These are phyloP conservation scores for Gossypium gossypioides DNA, from an alignment of 441 rosid species.

Conservation along the genomic window DNA sequence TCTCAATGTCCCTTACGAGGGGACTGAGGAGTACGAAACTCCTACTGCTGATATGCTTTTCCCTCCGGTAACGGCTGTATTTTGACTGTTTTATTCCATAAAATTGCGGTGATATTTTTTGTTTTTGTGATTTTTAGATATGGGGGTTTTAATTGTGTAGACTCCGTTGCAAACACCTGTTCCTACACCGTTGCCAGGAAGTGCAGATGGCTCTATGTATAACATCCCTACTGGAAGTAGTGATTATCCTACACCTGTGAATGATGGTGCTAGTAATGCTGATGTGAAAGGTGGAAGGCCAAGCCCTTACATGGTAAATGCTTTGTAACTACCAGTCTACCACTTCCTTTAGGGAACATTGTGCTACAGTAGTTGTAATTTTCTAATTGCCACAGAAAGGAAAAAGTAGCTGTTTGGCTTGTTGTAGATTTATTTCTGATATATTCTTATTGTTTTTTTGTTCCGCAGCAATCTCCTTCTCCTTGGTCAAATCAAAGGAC, in stretches of 20 bases:
- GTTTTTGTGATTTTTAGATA: constrained; percentile 9
- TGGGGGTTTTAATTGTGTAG: constrained; percentile 27
- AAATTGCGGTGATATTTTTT: constrained; percentile 2
- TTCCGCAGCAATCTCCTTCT: constrained; percentile 71
- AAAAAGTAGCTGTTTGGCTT: not conserved
- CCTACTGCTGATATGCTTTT: constrained; percentile 92
- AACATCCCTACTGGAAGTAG: constrained; percentile 83
- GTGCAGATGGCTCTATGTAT: constrained; percentile 68
- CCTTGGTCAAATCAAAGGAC: constrained; percentile 47
- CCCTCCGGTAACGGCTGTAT: constrained; percentile 53
- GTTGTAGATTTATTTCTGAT: constrained; percentile 8
- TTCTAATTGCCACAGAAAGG: not conserved
- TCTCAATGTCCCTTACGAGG: constrained; percentile 91
- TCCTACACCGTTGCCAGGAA: constrained; percentile 70
- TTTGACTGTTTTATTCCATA: not conserved
- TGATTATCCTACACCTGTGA: constrained; percentile 73
- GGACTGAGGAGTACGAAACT: constrained; percentile 85
- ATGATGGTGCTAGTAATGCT: constrained; percentile 43
- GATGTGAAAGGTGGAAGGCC: constrained; percentile 72
- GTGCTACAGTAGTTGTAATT: not conserved
- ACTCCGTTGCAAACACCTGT: constrained; percentile 89
- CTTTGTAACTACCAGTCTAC: not conserved
- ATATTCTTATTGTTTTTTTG: constrained; percentile 10
- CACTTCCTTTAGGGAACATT: not conserved
- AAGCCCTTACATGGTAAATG: constrained; percentile 61